Base-by-base conservation (phyloP, 441 rosid genomes). In the Gossypium trilobum region DNA sequence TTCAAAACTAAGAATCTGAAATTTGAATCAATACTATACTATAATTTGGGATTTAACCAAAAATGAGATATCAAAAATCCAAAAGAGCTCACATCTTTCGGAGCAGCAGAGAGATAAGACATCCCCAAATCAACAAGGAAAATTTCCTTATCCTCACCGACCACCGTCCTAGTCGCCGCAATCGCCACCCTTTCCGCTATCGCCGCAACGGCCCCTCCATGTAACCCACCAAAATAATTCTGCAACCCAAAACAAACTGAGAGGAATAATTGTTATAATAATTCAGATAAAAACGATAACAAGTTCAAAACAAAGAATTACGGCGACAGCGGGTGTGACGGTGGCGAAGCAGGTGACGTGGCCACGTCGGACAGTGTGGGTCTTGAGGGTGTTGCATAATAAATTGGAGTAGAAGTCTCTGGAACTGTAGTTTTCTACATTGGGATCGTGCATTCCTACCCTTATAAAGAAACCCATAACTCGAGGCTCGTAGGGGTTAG, bases 191-290 rank as follows among this genome's bases (percentile, higher is more conserved):
- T 86, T 82, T 93, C 93, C 3, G 91, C 87, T 22, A 91, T 50
- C 11, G 95, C 89, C n/a, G 88, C 93, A 0, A 87, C 85, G 1
- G 89, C 82, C 58, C 91, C 97, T 55, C 98, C 98, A 67, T 93
- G 98, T 31, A 88, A 65, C 51, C 88, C 89, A 48, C 75, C 82
- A 57, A 6, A 93, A 50, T 6, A 60, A 73, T 91, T 91, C 95
- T 91, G 70, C 56, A 76, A 51, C 10, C 0, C 36, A 20, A 36
- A 27, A 48, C 10, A 54, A 54, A 19, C 19, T 6, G 19, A 19
- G 27, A 13, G 33, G 22, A 5, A 51, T 13, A 65, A 19, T 20
- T 11, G 17, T 33, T 46, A 46, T 0, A 8, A 16, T 31, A 59
- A 39, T 48, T 9, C 46, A 2, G 44, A 3, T 31, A 13, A 70